A percentile compares a stretch with the other conserved stretches of the same genome.
Evolutionary conservation across 305 asterid genomes (phyloP).

Genomic region (Salvia sclarea): DNA sequence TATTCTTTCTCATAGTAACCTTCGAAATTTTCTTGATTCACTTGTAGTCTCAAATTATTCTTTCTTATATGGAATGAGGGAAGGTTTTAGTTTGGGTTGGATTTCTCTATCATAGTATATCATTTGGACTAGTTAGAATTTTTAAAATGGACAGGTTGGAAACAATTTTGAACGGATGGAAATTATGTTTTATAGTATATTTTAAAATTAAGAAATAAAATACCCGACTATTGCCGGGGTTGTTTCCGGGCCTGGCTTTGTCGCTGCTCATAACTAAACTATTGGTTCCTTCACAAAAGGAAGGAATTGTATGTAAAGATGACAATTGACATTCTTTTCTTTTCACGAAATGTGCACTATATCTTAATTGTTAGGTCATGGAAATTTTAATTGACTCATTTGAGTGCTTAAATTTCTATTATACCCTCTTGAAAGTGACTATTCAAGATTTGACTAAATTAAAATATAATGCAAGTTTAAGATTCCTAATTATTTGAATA

Average conservation of each 20-base stretch:
- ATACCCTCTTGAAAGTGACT: no score
- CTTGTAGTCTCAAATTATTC: neutral
- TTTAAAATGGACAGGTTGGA: no score
- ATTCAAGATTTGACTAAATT: neutral
- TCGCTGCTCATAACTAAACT: neutral
- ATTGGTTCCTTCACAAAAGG: neutral
- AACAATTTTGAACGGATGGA: no score
- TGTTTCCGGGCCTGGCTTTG: no score
- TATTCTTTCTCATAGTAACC: conserved; percentile 4
- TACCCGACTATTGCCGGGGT: no score
- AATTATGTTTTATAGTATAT: no score
- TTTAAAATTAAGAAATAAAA: no score
- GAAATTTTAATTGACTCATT: neutral
- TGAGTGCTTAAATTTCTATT: no score
- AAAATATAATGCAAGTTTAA: no score
- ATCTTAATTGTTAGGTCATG: neutral
- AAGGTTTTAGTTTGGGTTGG: neutral
- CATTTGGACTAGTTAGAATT: no score
- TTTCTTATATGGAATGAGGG: neutral
- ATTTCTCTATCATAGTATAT: no score
- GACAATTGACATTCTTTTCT: neutral
- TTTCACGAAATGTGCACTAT: neutral
- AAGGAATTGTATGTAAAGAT: neutral
- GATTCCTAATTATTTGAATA: no score
- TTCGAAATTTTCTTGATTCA: neutral